Percentiles rank a stretch among this genome's conserved stretches.
These are phyloP conservation scores for Lentinula edodes DNA, from an alignment of 768 basidiomycete genomes.

Conservation along the genomic window DNA sequence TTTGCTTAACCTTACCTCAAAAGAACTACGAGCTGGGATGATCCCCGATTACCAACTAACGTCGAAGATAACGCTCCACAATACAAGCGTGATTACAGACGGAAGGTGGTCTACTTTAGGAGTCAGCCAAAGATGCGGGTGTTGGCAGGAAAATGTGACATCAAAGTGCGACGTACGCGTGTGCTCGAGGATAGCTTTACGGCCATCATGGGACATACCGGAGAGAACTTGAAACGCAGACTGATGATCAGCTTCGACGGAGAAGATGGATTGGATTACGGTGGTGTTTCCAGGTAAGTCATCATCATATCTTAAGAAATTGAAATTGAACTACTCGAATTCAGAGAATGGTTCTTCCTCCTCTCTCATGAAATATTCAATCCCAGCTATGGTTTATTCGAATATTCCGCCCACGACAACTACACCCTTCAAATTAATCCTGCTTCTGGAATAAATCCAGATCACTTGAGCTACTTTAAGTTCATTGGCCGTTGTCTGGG, in stretches of 20 bases:
- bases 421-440: conserved; percentile 81
- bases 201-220: conserved; percentile 76
- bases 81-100: conserved; percentile 89
- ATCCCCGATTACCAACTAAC: conserved; percentile 78
- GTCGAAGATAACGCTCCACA: conserved; percentile 89
- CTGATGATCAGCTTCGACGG: conserved; percentile 74
- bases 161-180: conserved; percentile 74
- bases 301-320: background rate
- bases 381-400: conserved; percentile 76
- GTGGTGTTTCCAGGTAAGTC: conserved; percentile 64
- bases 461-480: conserved; percentile 76
- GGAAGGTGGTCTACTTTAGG: conserved; percentile 91
- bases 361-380: conserved; percentile 81
- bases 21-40: conserved; percentile 84
- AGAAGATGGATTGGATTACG: conserved; percentile 77
- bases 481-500: conserved; percentile 75
- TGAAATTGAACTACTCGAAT: conserved; percentile 6
- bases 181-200: conserved; percentile 86
- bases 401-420: conserved; percentile 76
- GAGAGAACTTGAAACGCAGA: conserved; percentile 63
- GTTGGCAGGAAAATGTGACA: conserved; percentile 76
- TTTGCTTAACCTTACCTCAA: background rate
- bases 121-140: conserved; percentile 82
- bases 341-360: conserved; percentile 83
- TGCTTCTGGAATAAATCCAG: conserved; percentile 69